Percentiles rank a stretch among this genome's conserved stretches.
These are phyloP conservation scores for Colletotrichum tropicale DNA, from an alignment of 2,329 filamentous ascomycete species.

Conservation along the genomic window DNA sequence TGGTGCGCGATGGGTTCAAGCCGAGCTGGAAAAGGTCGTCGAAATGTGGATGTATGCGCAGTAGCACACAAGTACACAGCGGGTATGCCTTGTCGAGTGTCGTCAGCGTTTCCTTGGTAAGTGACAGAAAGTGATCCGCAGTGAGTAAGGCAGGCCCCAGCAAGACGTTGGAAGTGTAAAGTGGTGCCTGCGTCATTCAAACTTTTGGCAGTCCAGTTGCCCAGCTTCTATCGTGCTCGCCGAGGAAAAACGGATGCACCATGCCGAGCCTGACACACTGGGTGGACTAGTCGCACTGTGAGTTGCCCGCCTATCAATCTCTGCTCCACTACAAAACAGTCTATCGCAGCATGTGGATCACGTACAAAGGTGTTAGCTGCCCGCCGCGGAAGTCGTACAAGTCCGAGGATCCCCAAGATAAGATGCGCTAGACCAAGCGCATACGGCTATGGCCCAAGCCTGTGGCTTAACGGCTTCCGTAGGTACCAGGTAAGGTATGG, in stretches of 20 bases:
- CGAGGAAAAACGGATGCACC: constrained; percentile 4
- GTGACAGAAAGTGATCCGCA: not conserved
- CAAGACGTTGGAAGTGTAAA: not conserved
- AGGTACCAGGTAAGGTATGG: too few relatives aligned
- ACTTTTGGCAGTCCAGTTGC: not conserved
- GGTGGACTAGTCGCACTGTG: not conserved
- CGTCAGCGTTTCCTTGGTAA: not conserved
- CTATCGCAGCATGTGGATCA: not conserved
- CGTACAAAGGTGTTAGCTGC: not conserved
- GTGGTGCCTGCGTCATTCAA: constrained; percentile 4
- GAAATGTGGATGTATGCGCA: not conserved
- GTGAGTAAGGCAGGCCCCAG: constrained; percentile 3
- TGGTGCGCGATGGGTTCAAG: not conserved
- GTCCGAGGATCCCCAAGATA: not conserved
- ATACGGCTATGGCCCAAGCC: not conserved
- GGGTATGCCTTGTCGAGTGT: not conserved
- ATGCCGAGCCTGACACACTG: constrained; percentile 13
- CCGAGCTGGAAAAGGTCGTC: not conserved
- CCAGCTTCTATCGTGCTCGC: not conserved
- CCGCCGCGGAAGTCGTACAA: not conserved
- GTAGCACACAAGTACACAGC: not conserved
- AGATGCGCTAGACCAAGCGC: not conserved
- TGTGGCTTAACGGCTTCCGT: not conserved
- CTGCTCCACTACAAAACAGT: not conserved
- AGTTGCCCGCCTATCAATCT: not conserved